Evolutionary conservation across 306 rosid species (phyloP), one percentile per base, ranked within the genome.

Genomic region (Argentina anserina): DNA sequence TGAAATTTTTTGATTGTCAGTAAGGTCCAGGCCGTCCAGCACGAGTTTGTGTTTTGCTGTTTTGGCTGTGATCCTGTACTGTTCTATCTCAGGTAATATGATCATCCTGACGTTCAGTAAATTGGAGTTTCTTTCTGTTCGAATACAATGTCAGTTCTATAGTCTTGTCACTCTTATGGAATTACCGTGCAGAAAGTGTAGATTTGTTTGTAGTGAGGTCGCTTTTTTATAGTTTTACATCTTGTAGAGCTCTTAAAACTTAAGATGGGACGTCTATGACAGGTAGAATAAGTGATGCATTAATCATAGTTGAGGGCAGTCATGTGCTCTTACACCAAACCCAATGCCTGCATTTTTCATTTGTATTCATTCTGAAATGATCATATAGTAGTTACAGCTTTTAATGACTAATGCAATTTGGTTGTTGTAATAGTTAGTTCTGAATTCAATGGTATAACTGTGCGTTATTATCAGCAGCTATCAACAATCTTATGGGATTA

Each of bases 351-450:
- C 58, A 33, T 25, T 41, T 49, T 9, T 29, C 23, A 6, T 37
- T 21, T 67, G 74, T 33, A 69, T 67, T 77, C 45, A 26, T 69
- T 45, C 61, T 52, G 82, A 72, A 80, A 80, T 69, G 67, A 79
- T 76, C 56, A 23, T 65, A 25, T 41, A n/a, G 61, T 31, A 37
- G 73, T 60, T 50, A 52, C 52, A 43, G 50, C 50, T 33, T 63
- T 65, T 25, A 47, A 67, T 63, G 39, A 14, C 61, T 40, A 20
- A 55, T 67, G 78, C 43, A 53, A 17, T 68, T 58, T 74, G 69
- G 64, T 82, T 70, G 67, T 73, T 74, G 55, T 49, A 21, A 23
- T 65, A 11, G 66, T 55, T 69, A 71, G 40, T 59, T 41, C 65
- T 65, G 72, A 15, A 33, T 78, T 77, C 42, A 74, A 37, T 33